phyloP scores from a whole-genome alignment of 495 filamentous ascomycete species.

The Apodospora peruviana region DNA sequence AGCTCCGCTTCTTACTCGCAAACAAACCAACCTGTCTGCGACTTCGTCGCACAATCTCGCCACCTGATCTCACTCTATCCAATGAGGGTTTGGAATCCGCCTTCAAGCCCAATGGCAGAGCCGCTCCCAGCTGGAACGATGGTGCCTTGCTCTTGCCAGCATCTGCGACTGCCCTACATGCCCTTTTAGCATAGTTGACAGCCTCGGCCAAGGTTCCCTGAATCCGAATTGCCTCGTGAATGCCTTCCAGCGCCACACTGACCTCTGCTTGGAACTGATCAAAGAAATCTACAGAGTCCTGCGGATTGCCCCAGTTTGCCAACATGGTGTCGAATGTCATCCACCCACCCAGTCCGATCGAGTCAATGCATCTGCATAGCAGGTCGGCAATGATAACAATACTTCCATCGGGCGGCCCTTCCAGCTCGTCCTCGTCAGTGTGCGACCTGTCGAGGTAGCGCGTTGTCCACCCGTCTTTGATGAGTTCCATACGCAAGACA shows the following conservation, averaged over 20 bases:
- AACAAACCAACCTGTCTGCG: slow-evolving; percentile 65
- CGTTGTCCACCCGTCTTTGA: slow-evolving; percentile 62
- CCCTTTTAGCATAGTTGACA: slow-evolving; percentile 54
- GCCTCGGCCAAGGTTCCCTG: slow-evolving; percentile 64
- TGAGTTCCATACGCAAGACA: slow-evolving; percentile 61
- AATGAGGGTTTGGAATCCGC: slow-evolving; percentile 42
- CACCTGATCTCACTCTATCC: slow-evolving; percentile 54
- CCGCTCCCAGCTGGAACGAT: too few species aligned
- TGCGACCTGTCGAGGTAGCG: slow-evolving; percentile 49
- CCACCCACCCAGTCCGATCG: slow-evolving; percentile 80
- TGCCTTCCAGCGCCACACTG: slow-evolving; percentile 67
- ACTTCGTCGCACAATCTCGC: slow-evolving; percentile 58
- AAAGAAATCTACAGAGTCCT: slow-evolving; percentile 58
- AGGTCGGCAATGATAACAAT: slow-evolving; percentile 57
- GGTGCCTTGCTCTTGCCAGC: slow-evolving; percentile 11
- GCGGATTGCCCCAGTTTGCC: slow-evolving; percentile 32
- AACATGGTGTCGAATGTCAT: slow-evolving; percentile 53
- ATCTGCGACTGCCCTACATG: slow-evolving; percentile 25
- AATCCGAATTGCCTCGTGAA: slow-evolving; percentile 67
- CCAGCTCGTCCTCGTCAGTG: slow-evolving; percentile 45
- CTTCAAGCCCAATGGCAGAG: slow-evolving; percentile 68
- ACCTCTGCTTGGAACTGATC: slow-evolving; percentile 66
- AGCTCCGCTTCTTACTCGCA: slow-evolving; percentile 63
- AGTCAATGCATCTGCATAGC: slow-evolving; percentile 72
- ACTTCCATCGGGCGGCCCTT: slow-evolving; percentile 50